phyloP scores from a whole-genome alignment of 768 basidiomycete species.

The Arthromyces matolae region DNA sequence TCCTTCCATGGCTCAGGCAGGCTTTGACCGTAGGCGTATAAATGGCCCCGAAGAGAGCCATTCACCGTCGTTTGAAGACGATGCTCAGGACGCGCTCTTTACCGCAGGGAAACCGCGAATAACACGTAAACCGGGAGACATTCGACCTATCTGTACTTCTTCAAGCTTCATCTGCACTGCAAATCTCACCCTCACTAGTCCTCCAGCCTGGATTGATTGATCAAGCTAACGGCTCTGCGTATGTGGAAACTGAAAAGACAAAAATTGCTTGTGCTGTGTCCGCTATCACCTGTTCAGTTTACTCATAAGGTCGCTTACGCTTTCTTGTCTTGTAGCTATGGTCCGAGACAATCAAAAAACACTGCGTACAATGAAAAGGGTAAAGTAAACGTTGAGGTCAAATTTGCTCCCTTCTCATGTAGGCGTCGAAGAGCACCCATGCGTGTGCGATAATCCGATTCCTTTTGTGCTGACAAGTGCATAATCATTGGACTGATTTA shows the following conservation, averaged over 20 bases:
- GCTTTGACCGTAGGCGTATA: constrained; percentile 82
- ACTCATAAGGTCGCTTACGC: constrained; percentile 8
- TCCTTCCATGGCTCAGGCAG: constrained; percentile 44
- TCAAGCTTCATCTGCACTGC: constrained; percentile 2
- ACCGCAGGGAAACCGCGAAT: constrained; percentile 38
- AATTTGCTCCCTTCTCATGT: constrained; percentile 94
- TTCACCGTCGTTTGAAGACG: constrained; percentile 58
- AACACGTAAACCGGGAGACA: constrained; percentile 55
- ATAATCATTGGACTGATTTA: constrained; percentile 32
- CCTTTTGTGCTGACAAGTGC: constrained; percentile 5
- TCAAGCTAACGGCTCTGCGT: constrained; percentile 95
- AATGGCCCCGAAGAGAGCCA: constrained; percentile 87
- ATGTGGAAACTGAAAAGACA: constrained; percentile 87
- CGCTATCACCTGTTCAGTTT: constrained; percentile 23
- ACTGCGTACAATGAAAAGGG: constrained; percentile 83
- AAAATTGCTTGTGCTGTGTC: constrained; percentile 98
- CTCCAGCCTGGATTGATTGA: constrained; percentile 85
- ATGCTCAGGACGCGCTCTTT: constrained; percentile 22
- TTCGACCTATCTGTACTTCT: constrained; percentile 83
- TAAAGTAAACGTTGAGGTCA: constrained; percentile 89
- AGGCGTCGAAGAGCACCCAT: constrained; percentile 74
- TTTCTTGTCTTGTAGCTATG: constrained; percentile 60
- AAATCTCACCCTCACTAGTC: constrained; percentile 44
- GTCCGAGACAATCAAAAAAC: constrained; percentile 81
- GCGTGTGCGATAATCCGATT: constrained; percentile 52